Evolutionary conservation across 352 stramenopile genomes (phyloP).

Genomic region (Pythium volutum): DNA sequence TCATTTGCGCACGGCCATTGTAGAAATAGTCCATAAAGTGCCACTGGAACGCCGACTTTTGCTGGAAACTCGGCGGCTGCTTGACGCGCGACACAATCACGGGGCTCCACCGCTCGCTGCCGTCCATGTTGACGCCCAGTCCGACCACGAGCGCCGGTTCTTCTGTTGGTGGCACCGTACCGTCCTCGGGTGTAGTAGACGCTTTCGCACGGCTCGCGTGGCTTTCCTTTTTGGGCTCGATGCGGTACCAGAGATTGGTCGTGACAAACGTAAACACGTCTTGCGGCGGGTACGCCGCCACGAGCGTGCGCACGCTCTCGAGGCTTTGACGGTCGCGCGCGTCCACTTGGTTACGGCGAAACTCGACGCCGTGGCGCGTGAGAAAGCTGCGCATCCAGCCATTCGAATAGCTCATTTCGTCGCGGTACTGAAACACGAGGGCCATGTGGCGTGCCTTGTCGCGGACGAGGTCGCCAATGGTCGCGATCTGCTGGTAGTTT

Average conservation of each 20-base stretch:
- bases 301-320: not conserved
- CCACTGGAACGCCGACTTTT: constrained; percentile 26
- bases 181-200: not conserved
- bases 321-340: constrained; percentile 4
- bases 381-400: constrained; percentile 63
- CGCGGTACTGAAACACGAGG: constrained; percentile 34
- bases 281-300: constrained; percentile 14
- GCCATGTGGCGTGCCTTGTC: constrained; percentile 35
- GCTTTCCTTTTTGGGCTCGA: constrained; percentile 18
- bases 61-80: constrained; percentile 23
- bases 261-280: constrained; percentile 25
- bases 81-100: constrained; percentile 17
- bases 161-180: not conserved
- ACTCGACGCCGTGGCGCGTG: constrained; percentile 47
- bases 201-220: not conserved
- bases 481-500: constrained; percentile 24
- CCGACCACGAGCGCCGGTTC: constrained; percentile 19
- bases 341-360: constrained; percentile 26
- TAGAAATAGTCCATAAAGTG: constrained; percentile 23
- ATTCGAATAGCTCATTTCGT: constrained; percentile 52
- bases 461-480: constrained; percentile 32
- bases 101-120: constrained; percentile 20
- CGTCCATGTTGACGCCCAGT: constrained; percentile 19
- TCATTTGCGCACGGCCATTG: constrained; percentile 24
- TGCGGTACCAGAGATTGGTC: constrained; percentile 21